Base-by-base conservation (phyloP, 1,284 basidiomycete species). In the Ustilago sp. region DNA sequence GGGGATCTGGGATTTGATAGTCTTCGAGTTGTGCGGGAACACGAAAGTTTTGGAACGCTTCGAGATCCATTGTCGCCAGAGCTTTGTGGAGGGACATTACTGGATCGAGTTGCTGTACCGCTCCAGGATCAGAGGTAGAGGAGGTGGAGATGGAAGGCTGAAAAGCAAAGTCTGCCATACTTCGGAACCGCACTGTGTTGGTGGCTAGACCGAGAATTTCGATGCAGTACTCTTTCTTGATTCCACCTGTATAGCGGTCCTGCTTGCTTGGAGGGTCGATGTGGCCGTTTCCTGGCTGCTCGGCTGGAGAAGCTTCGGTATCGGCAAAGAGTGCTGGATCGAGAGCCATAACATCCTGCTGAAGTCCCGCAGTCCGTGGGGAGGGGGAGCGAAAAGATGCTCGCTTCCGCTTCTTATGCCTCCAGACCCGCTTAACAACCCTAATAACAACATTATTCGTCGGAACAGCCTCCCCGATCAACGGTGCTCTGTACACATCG, bases 161-260 rank as follows among this genome's bases (percentile, higher is more conserved):
- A 51, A 75, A 85, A 3, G 75, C 77, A 65, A 80, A 85, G 63
- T 85, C 83, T 17, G 83, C 81, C 83, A 84, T 83, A 50, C 67
- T 63, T 2, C 95, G 90, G 87, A 98, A 98, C 48, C 96, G 89
- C 43, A 92, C 92, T 0, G 94, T 94, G 87, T 93, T 93, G 1
- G 91, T 88, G 23, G 93, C 89, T 15, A 92, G 87, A 0, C 95
- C 96, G 0, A 94, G 86, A 0, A 92, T 89, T 74, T 94, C 90
- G 6, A 92, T 89, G 1, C 89, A 92, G 86, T 94, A 98, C 32
- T 89, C 77, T 38, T 89, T 74, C n/a, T 85, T 85, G 32, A 88
- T 87, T 12, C 61, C 58, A 11, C 68, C 71, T 4, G 68, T 68
- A 32, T 71, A 76, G 0, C 68, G 57, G 31, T 32, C 41, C 28